Conservation (phyloP, 108 stramenopile species). For the Nitzschia palea region DNA sequence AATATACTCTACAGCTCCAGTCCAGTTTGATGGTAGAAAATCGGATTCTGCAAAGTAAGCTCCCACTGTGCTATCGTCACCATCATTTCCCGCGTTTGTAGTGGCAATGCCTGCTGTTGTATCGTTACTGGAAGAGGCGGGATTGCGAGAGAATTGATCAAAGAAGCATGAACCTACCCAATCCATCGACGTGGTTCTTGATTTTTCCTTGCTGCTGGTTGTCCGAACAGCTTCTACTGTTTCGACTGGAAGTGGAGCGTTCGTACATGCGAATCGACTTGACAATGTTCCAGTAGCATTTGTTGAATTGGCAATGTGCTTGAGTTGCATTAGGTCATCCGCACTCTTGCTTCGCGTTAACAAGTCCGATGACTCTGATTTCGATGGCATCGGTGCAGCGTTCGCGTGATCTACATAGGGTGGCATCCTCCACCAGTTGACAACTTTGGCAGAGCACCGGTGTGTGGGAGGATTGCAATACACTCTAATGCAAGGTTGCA, state of each 20-base stretch:
- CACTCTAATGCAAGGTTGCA: too few relatives aligned
- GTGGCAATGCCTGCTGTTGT: too few relatives aligned
- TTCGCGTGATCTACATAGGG: neutral
- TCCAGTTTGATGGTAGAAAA: constrained; percentile 17
- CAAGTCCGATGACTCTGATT: neutral
- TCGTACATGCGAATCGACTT: too few relatives aligned
- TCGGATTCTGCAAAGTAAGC: constrained; percentile 37
- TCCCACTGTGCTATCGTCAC: constrained; percentile 11
- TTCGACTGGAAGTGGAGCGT: too few relatives aligned
- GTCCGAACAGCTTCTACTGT: too few relatives aligned
- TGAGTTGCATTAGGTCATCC: neutral
- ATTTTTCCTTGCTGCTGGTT: too few relatives aligned
- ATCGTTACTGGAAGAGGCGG: too few relatives aligned
- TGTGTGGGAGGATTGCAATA: too few relatives aligned
- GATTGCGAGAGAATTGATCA: neutral
- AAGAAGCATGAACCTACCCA: constrained; percentile 2
- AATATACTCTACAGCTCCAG: constrained; percentile 13
- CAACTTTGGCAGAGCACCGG: too few relatives aligned
- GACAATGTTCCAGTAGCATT: too few relatives aligned
- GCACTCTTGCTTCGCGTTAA: neutral
- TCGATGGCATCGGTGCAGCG: neutral
- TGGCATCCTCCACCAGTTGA: too few relatives aligned
- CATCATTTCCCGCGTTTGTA: neutral
- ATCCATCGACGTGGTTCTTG: neutral
- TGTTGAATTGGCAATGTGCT: too few relatives aligned